Base-by-base conservation (phyloP, 441 rosid genomes). In the Pelargonium australe region DNA sequence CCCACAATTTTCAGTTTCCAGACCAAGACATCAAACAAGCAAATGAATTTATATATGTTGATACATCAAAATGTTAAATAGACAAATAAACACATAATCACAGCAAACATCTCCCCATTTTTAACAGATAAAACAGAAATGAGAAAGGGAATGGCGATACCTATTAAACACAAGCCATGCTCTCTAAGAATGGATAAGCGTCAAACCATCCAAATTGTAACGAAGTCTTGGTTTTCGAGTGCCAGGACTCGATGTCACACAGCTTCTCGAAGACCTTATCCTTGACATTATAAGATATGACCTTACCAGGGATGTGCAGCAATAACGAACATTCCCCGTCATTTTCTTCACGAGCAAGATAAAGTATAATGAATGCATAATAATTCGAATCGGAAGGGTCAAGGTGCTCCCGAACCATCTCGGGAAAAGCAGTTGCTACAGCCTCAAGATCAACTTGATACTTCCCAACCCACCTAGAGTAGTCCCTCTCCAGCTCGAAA, bases 291-390 rank as follows among this genome's bases (percentile, higher is more conserved):
- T 72, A 74, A 12, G 49, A 41, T 11, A 80, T 11, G 28, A 63
- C 40, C 65, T 65, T 68, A 0, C 74, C 73, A 1, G 79, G 76
- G 53, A 78, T 34, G 37, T 66, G 79, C 61, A 78, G 47, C 40
- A 75, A 53, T 64, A 72, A n/a, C 45, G 68, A 72, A 5, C 65
- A 67, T 0, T 69, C 73, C 53, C 62, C 73, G 0, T 49, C 45
- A 2, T 43, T 62, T 19, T 20, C 66, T 61, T 23, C 61, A 6
- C 55, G 23, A 34, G 64, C 67, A 16, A 80, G 44, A 17, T 40
- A 67, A 3, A 80, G 76, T 6, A 77, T 53, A 4, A 40, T 51
- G 19, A 76, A 69, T 9, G 76, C 76, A 45, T 68, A 70, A 67
- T 67, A 34, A 63, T 8, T 9, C 17, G 58, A 60, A 28, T 62